Base-by-base conservation (phyloP, 1,284 basidiomycete species). In the Tremellales sp. region DNA sequence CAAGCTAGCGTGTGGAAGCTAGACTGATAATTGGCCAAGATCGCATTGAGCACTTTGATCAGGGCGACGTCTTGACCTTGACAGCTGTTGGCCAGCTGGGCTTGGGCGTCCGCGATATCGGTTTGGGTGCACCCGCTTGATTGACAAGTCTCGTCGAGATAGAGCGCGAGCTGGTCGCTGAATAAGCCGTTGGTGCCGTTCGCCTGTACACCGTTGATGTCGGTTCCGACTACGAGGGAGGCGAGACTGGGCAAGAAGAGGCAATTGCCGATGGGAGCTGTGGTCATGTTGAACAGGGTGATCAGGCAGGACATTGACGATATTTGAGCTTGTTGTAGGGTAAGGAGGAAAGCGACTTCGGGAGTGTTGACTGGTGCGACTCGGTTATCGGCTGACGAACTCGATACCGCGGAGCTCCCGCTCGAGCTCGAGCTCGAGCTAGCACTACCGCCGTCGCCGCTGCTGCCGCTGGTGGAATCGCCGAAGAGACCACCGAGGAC, bases 221-320 rank as follows among this genome's bases (percentile, higher is more conserved):
- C 25, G 2, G 33, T 24, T 15, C 17, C 21, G 10, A 57, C 49
- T 3, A 68, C 48, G 1, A 68, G 49, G 11, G 33, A 15, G 2
- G 63, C 51, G 1, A 68, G 53, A 3, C 51, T 51, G 13, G 56
- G 52, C 15, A 68, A 45, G 23, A 53, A 53, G 13, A 68, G 55
- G 43, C 66, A 68, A 4, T 49, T 49, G 2, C 64, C 64, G 43
- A 68, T 54, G n/a, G 53, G 49, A 3, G 53, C 54, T 22, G 53
- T 46, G 12, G 66, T 68, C 57, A 68, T 58, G 51, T 68, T 68
- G 40, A 68, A 64, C 2, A 68, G 53, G 4, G 64, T 63, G 52
- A 68, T 67, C 7, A 66, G 52, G 44, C 66, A 68, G 33, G 58
- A 58, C 61, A 66, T 64, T 22, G 60, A 62, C 15, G 61, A 49